phyloP scores from a whole-genome alignment of 2,329 filamentous ascomycete genomes.

The Helotiales sp. region DNA sequence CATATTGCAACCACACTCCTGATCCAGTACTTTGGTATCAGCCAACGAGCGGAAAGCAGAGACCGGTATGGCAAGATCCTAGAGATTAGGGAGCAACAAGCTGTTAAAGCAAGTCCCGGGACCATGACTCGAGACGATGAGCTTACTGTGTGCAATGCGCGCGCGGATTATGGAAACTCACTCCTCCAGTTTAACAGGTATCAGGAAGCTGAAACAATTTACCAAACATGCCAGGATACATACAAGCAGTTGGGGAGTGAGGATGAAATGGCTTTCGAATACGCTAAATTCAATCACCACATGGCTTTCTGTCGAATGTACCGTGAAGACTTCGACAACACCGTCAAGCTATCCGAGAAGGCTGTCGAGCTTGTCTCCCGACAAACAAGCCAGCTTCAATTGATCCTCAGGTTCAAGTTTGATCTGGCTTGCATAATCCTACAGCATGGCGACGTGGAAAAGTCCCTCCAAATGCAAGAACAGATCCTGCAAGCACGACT shows the following conservation, averaged over 20 bases:
- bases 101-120: neutral
- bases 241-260: constrained; percentile 10
- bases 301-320: constrained; percentile 24
- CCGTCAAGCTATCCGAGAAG: constrained; percentile 15
- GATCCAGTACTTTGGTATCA: constrained; percentile 22
- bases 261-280: constrained; percentile 14
- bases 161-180: constrained; percentile 20
- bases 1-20: constrained; percentile 20
- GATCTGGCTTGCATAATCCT: constrained; percentile 23
- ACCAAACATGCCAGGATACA: constrained; percentile 8
- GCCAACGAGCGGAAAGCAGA: constrained; percentile 14
- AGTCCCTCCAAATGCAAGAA: constrained; percentile 18
- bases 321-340: constrained; percentile 14
- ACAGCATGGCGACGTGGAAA: constrained; percentile 17
- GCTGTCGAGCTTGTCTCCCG: constrained; percentile 13
- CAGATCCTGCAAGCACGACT: constrained; percentile 12
- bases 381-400: constrained; percentile 2
- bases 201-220: constrained; percentile 18
- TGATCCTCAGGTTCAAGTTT: constrained; percentile 19
- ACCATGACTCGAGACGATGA: constrained; percentile 10
- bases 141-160: constrained; percentile 16
- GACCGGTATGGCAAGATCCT: constrained; percentile 19
- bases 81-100: constrained; percentile 11
- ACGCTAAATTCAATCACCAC: constrained; percentile 23
- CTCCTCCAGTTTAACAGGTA: constrained; percentile 21